Evolutionary conservation across 2,329 filamentous ascomycete species (phyloP).

Genomic region (Elsinoe australis): DNA sequence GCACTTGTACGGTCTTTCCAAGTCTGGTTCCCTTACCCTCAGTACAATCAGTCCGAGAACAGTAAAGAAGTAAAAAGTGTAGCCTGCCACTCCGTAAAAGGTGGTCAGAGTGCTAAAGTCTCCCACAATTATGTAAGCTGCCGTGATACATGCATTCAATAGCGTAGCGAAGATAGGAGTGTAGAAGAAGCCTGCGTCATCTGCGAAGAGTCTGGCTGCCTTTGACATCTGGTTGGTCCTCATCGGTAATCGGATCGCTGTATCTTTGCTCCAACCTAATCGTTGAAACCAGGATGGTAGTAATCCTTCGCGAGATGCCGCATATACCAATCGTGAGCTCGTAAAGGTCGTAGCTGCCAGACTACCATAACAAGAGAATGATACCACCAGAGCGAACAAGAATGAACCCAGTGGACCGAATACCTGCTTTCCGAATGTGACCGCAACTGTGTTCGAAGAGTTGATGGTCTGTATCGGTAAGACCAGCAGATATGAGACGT

Average conservation of each 20-base stretch:
- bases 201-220: slow-evolving; percentile 59
- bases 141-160: slow-evolving; percentile 68
- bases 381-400: slow-evolving; percentile 79
- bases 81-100: slow-evolving; percentile 95
- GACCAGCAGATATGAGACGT: slow-evolving; percentile 89
- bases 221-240: slow-evolving; percentile 44
- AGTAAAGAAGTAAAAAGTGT: slow-evolving; percentile 94
- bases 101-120: slow-evolving; percentile 89
- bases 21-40: slow-evolving; percentile 73
- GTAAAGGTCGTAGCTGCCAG: slow-evolving; percentile 94
- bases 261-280: slow-evolving; percentile 58
- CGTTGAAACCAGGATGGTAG: slow-evolving; percentile 75
- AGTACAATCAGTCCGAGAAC: slow-evolving; percentile 89
- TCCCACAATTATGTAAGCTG: slow-evolving; percentile 72
- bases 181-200: slow-evolving; percentile 76
- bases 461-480: slow-evolving; percentile 74
- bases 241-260: slow-evolving; percentile 31
- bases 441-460: slow-evolving; percentile 87
- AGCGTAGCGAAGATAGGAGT: slow-evolving; percentile 89
- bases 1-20: slow-evolving; percentile 86
- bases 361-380: slow-evolving; percentile 85
- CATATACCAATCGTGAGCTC: slow-evolving; percentile 83
- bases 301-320: slow-evolving; percentile 90
- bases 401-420: slow-evolving; percentile 79
- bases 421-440: slow-evolving; percentile 83